These are phyloP conservation scores for Aspergillus ustus DNA, from an alignment of 2,329 filamentous ascomycete genomes.

Conservation along the genomic window DNA sequence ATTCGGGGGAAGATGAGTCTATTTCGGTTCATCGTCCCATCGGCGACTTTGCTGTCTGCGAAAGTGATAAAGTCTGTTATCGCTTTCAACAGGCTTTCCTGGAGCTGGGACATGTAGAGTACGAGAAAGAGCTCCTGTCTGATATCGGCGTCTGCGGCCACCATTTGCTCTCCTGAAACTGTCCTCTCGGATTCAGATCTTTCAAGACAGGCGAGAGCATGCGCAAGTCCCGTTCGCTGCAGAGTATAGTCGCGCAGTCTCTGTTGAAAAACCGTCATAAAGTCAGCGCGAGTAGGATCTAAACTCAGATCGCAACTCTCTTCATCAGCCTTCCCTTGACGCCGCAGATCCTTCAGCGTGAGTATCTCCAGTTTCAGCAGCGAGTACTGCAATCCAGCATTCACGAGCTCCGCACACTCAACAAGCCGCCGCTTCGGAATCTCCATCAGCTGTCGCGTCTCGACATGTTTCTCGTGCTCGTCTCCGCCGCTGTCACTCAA, in stretches of 20 bases:
- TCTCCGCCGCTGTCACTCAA: slow-evolving; percentile 15
- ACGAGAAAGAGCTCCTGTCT: slow-evolving; percentile 66
- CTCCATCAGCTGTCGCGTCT: slow-evolving; percentile 31
- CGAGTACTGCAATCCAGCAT: slow-evolving; percentile 67
- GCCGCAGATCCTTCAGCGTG: slow-evolving; percentile 30
- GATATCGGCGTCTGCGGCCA: slow-evolving; percentile 33
- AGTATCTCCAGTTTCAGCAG: slow-evolving; percentile 54
- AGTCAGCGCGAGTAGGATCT: slow-evolving; percentile 61
- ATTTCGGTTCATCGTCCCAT: slow-evolving; percentile 66
- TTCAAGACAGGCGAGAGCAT: slow-evolving; percentile 48
- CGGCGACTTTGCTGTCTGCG: slow-evolving; percentile 64
- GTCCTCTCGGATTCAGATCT: slow-evolving; percentile 36
- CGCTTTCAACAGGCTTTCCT: slow-evolving; percentile 61
- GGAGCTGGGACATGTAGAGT: slow-evolving; percentile 67
- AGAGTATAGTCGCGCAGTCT: slow-evolving; percentile 60
- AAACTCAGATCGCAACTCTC: slow-evolving; percentile 56
- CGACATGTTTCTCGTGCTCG: slow-evolving; percentile 19
- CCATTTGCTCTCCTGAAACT: slow-evolving; percentile 21
- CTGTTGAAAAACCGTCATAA: slow-evolving; percentile 57
- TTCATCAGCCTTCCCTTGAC: slow-evolving; percentile 46
- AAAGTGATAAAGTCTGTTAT: slow-evolving; percentile 68
- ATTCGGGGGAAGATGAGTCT: slow-evolving; percentile 66
- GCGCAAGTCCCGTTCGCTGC: slow-evolving; percentile 53
- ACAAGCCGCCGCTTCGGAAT: slow-evolving; percentile 52
- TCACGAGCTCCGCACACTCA: slow-evolving; percentile 64